Conservation (phyloP, 495 filamentous ascomycete species). For the Aspergillus egyptiacus region DNA sequence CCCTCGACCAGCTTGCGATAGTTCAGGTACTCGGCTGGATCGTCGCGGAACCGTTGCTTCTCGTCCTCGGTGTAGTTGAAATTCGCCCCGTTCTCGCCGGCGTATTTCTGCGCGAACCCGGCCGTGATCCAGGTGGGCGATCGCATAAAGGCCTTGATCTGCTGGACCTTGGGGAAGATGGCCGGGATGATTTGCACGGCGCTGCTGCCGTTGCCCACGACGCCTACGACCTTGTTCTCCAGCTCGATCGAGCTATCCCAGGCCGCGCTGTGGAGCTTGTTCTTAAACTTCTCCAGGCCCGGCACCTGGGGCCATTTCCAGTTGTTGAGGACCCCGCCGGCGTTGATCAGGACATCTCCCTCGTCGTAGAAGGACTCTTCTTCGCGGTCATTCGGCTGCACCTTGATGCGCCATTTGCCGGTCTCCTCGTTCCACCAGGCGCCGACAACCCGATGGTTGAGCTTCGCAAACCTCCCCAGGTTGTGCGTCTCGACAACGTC, state of each 20-base stretch:
- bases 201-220: neutral
- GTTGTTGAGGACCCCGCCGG: neutral
- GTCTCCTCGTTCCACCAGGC: constrained; percentile 4
- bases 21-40: neutral
- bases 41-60: neutral
- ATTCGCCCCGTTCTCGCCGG: neutral
- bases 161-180: too few relatives aligned
- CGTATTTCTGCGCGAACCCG: neutral
- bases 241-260: neutral
- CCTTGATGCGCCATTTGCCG: neutral
- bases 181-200: neutral
- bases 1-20: constrained; percentile 1
- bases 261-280: neutral
- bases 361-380: too few relatives aligned
- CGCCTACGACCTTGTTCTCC: neutral
- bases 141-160: neutral
- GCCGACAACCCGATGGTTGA: neutral
- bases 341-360: constrained; percentile 3
- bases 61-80: neutral
- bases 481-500: neutral
- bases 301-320: neutral
- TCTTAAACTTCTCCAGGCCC: neutral
- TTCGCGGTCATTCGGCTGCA: neutral
- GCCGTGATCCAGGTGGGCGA: neutral
- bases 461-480: neutral